Evolutionary conservation across 2,329 filamentous ascomycete genomes (phyloP).

Genomic region (Curvularia sp.): DNA sequence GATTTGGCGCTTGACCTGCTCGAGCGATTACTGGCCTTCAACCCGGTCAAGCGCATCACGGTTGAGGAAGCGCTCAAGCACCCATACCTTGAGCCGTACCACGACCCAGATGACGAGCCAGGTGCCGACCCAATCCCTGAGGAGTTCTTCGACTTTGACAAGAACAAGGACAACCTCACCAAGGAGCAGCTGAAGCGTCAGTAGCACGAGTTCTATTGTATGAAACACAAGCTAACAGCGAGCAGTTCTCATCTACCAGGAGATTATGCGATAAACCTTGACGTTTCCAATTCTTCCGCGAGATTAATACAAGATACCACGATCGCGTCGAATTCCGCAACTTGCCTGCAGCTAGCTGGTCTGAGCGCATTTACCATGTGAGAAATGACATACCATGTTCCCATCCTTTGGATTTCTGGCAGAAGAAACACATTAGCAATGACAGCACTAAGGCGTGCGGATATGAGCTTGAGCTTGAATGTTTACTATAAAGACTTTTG

Average conservation of each 20-base stretch:
- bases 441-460: constrained; percentile 3
- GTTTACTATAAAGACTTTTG: constrained; percentile 14
- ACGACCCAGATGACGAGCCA: constrained; percentile 97
- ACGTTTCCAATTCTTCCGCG: constrained; percentile 18
- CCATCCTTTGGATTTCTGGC: constrained; percentile 22
- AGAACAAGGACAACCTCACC: constrained; percentile 98
- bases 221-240: constrained; percentile 23
- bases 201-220: constrained; percentile 26
- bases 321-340: constrained; percentile 27
- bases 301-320: constrained; percentile 35
- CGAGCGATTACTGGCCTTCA: constrained; percentile 96
- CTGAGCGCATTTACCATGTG: constrained; percentile 31
- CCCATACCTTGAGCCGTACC: constrained; percentile 97
- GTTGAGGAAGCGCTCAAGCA: constrained; percentile 97
- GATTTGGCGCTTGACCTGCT: constrained; percentile 91
- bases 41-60: constrained; percentile 97
- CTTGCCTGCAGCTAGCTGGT: constrained; percentile 33
- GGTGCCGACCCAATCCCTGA: constrained; percentile 96
- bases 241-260: constrained; percentile 86
- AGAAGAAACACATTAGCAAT: constrained; percentile 19
- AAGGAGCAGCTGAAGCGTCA: constrained; percentile 96
- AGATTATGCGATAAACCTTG: constrained; percentile 77
- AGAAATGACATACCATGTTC: constrained; percentile 21
- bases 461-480: constrained; percentile 11
- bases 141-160: constrained; percentile 99